These are phyloP conservation scores for Neoboletus magnificus DNA, from an alignment of 768 basidiomycete species.

Conservation along the genomic window DNA sequence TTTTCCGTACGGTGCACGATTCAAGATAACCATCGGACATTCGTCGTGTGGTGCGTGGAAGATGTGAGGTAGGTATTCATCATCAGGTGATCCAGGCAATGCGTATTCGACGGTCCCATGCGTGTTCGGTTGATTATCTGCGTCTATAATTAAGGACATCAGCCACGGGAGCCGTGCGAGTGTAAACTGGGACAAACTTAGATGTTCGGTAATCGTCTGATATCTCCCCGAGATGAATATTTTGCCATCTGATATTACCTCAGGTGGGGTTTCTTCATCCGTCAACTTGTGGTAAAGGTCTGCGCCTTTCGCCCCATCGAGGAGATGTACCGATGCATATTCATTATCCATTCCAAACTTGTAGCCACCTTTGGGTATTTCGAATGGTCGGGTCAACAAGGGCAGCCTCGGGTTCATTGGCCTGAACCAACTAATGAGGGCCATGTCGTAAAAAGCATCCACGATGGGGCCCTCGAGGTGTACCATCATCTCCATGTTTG, in stretches of 20 bases:
- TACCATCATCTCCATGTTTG: constrained; percentile 58
- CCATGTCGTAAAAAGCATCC: constrained; percentile 65
- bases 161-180: not conserved
- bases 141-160: constrained; percentile 22
- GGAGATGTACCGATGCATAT: constrained; percentile 26
- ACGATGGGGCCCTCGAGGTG: constrained; percentile 72
- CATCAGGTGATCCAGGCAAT: constrained; percentile 25
- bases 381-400: constrained; percentile 33
- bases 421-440: constrained; percentile 59
- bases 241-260: constrained; percentile 6
- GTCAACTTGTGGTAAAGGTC: constrained; percentile 24
- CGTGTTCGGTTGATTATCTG: constrained; percentile 36
- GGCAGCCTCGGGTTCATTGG: constrained; percentile 46
- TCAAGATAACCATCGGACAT: constrained; percentile 65
- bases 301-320: constrained; percentile 26
- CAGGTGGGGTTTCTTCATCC: constrained; percentile 9
- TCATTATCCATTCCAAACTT: constrained; percentile 35
- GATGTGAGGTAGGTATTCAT: constrained; percentile 60
- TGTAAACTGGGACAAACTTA: constrained; percentile 28
- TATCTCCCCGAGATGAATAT: constrained; percentile 32
- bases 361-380: constrained; percentile 35
- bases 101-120: constrained; percentile 29
- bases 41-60: constrained; percentile 54
- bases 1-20: constrained; percentile 57
- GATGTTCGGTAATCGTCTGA: constrained; percentile 39